Percentiles rank a stretch among this genome's conserved stretches.
These are phyloP conservation scores for Favolaschia claudopus DNA, from an alignment of 768 basidiomycete genomes.

Conservation along the genomic window DNA sequence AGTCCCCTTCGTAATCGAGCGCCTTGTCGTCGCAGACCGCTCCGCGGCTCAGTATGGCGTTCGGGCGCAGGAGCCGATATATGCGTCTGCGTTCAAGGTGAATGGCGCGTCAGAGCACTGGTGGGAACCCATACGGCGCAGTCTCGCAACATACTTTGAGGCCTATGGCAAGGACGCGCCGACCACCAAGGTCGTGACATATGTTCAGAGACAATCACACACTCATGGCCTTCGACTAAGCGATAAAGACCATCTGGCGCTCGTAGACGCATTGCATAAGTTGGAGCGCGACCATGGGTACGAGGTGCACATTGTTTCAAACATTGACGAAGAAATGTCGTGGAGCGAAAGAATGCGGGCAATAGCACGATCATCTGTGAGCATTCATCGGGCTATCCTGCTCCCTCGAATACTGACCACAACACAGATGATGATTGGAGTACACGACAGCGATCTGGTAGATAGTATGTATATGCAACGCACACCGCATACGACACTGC, in stretches of 20 bases:
- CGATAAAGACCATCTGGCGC: constrained; percentile 61
- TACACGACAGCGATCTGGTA: constrained; percentile 66
- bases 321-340: constrained; percentile 52
- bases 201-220: constrained; percentile 69
- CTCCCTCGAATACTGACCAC: constrained; percentile 12
- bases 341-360: constrained; percentile 73
- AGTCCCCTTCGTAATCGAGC: constrained; percentile 77
- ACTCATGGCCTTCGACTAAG: constrained; percentile 57
- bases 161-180: constrained; percentile 37
- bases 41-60: constrained; percentile 61
- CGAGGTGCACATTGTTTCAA: constrained; percentile 63
- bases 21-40: constrained; percentile 79
- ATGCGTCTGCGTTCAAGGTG: constrained; percentile 52
- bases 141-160: constrained; percentile 53
- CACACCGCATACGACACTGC: constrained; percentile 63
- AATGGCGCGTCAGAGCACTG: constrained; percentile 59
- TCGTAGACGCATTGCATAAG: constrained; percentile 63
- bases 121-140: constrained; percentile 69
- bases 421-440: constrained; percentile 65
- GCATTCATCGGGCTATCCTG: constrained; percentile 32
- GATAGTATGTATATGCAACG: constrained; percentile 77
- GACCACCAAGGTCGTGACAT: constrained; percentile 68
- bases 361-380: constrained; percentile 72
- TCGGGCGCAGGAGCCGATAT: constrained; percentile 45
- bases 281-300: constrained; percentile 61